A percentile compares a stretch with the other conserved stretches of the same genome.
phyloP scores from a whole-genome alignment of 2,329 filamentous ascomycete genomes.

The Chrysoporthe puriensis region DNA sequence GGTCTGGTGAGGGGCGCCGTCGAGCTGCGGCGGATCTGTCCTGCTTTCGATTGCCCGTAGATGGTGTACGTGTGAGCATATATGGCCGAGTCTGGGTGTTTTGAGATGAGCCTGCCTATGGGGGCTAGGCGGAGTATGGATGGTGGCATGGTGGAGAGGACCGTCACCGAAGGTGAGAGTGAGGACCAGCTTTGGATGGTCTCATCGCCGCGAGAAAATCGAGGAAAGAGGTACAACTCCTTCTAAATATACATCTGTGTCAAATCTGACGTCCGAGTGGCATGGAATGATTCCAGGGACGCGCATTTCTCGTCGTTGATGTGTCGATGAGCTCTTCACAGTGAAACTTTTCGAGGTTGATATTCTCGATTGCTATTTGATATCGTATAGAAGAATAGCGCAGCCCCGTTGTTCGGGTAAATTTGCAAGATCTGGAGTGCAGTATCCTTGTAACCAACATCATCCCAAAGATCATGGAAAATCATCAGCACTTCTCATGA shows the following conservation, averaged over 20 bases:
- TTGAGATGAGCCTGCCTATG: not conserved
- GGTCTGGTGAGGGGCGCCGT: constrained; percentile 9
- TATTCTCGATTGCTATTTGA: not conserved
- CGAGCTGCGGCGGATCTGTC: not conserved
- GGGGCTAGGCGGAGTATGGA: not conserved
- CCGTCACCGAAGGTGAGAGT: not conserved
- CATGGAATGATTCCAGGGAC: not conserved
- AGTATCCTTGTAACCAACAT: constrained; percentile 1
- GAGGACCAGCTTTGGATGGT: not conserved
- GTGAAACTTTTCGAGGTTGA: not conserved
- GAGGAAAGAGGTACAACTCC: too few relatives aligned
- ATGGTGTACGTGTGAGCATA: too few relatives aligned
- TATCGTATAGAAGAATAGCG: not conserved
- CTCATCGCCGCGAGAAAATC: not conserved
- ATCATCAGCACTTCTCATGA: not conserved
- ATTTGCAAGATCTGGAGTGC: not conserved
- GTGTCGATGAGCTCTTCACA: not conserved
- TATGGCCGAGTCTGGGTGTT: constrained; percentile 1
- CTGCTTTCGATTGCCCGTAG: not conserved
- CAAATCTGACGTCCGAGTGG: not conserved
- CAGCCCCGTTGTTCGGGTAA: not conserved
- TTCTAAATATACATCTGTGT: not conserved
- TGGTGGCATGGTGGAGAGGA: not conserved
- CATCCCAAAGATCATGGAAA: not conserved
- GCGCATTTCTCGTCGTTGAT: not conserved